Conservation (phyloP, 139 green algal species). For the Tetraselmis striata region DNA sequence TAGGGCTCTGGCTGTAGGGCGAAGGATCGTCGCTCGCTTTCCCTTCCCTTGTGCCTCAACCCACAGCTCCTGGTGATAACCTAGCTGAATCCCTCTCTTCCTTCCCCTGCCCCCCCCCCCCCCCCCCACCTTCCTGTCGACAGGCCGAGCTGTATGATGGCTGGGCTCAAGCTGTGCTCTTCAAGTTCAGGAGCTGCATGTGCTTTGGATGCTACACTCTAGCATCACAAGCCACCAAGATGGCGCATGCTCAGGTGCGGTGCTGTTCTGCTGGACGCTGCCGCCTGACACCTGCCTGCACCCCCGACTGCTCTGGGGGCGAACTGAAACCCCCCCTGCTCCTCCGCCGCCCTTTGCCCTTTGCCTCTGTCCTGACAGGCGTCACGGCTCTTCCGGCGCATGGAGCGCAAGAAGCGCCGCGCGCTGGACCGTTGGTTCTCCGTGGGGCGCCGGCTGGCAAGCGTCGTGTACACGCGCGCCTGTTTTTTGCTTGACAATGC, state of each 20-base stretch:
- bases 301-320: too few species aligned
- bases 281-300: too few species aligned
- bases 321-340: too few species aligned
- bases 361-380: too few species aligned
- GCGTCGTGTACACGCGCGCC: constrained; percentile 52
- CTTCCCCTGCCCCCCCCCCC: background rate
- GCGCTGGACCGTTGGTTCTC: constrained; percentile 18
- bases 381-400: constrained; percentile 36
- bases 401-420: constrained; percentile 30
- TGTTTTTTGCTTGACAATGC: constrained; percentile 63
- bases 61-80: too few species aligned
- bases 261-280: too few species aligned
- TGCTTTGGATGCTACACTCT: constrained; percentile 56
- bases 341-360: too few species aligned
- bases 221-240: constrained; percentile 47
- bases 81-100: background rate
- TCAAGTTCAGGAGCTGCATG: constrained; percentile 52
- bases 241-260: constrained; percentile 35
- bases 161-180: constrained; percentile 59
- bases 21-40: too few species aligned
- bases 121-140: too few species aligned
- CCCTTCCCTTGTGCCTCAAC: too few species aligned
- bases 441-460: constrained; percentile 40
- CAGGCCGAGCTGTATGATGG: constrained; percentile 58
- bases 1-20: too few species aligned